Percentiles rank a stretch among this genome's conserved stretches.
Conservation (phyloP, 225 moss, liverwort and hornwort species). For the Polytrichum commune region DNA sequence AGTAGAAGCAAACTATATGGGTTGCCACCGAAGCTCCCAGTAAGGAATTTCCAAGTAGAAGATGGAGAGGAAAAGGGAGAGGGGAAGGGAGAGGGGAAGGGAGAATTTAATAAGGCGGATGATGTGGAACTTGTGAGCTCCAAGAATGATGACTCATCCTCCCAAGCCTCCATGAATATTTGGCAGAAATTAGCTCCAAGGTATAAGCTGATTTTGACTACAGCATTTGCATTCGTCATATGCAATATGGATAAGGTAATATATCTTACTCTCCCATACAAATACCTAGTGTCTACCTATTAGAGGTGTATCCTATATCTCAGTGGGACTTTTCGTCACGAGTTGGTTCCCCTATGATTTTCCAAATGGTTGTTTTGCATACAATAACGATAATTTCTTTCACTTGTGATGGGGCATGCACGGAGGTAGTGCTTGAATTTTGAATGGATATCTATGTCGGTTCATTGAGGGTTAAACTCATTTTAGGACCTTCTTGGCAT, state of each 20-base stretch:
- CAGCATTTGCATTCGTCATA: slow-evolving; percentile 93
- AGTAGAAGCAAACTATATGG: slow-evolving; percentile 30
- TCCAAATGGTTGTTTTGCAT: too few relatives aligned
- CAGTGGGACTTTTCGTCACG: too few relatives aligned
- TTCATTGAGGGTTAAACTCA: too few relatives aligned
- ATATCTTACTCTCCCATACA: neutral
- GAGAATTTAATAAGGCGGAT: neutral
- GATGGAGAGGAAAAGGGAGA: slow-evolving; percentile 39
- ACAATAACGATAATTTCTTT: too few relatives aligned
- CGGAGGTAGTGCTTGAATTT: too few relatives aligned
- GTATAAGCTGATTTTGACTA: slow-evolving; percentile 75
- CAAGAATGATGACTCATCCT: slow-evolving; percentile 4
- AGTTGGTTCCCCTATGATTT: too few relatives aligned
- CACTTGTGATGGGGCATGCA: too few relatives aligned
- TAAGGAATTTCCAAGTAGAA: slow-evolving; percentile 29
- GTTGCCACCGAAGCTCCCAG: slow-evolving; percentile 45
- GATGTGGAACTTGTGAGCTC: slow-evolving; percentile 1
- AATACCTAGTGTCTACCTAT: too few relatives aligned
- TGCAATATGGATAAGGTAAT: slow-evolving; percentile 99
- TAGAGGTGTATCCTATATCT: too few relatives aligned
- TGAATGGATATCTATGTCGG: too few relatives aligned
- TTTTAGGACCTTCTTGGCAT: too few relatives aligned
- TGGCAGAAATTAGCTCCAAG: slow-evolving; percentile 66
- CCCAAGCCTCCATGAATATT: slow-evolving; percentile 21
- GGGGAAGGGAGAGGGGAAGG: too few relatives aligned